These are phyloP conservation scores for Neostapfia colusana DNA, from an alignment of 176 grass and related monocot genomes.

Conservation along the genomic window DNA sequence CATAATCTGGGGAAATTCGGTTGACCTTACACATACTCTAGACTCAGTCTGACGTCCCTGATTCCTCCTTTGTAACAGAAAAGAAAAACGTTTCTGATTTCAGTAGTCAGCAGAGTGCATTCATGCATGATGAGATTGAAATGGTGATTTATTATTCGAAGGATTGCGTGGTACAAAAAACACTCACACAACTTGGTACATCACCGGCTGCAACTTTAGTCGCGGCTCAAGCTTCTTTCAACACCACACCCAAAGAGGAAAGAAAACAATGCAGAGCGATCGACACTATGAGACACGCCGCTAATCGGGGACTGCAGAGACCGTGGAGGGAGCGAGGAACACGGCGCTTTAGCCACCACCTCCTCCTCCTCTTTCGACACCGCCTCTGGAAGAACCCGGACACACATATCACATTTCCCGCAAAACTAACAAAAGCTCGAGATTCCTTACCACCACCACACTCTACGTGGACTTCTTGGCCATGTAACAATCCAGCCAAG, in stretches of 20 bases:
- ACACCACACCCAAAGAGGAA: background rate
- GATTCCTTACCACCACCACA: slow-evolving; percentile 18
- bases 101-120: background rate
- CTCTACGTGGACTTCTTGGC: slow-evolving; percentile 15
- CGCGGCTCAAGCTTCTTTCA: slow-evolving; percentile 13
- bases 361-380: slow-evolving; percentile 61
- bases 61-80: background rate
- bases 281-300: background rate
- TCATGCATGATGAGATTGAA: background rate
- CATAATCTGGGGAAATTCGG: background rate
- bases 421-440: slow-evolving; percentile 11
- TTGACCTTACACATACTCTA: background rate
- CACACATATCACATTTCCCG: slow-evolving; percentile 15
- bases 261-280: background rate
- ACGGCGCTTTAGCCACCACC: slow-evolving; percentile 21
- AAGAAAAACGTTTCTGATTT: background rate
- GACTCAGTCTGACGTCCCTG: background rate
- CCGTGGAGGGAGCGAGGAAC: slow-evolving; percentile 45
- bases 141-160: background rate
- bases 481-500: slow-evolving; percentile 27
- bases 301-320: slow-evolving; percentile 32
- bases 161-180: slow-evolving; percentile 43
- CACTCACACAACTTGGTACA: slow-evolving; percentile 44
- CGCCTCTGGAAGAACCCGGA: slow-evolving; percentile 44
- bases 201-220: slow-evolving; percentile 24